Conservation (phyloP, 2,329 filamentous ascomycete species). For the Clarireedia homoeocarpa region DNA sequence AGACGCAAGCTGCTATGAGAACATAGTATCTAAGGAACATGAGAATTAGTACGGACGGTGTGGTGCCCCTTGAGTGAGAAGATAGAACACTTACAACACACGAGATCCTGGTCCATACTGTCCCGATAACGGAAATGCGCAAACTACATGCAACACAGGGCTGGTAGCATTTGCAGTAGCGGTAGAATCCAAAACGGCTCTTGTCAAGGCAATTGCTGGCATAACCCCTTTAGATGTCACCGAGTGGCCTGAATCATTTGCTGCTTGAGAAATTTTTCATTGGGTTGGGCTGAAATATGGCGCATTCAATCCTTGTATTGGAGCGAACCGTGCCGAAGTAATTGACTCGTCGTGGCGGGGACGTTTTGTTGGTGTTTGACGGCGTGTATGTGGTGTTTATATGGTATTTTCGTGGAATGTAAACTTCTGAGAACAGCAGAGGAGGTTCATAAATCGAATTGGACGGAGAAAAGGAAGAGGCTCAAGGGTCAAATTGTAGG, state of each 20-base stretch:
- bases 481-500: too few species aligned
- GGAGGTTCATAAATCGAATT: not conserved
- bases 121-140: conserved; percentile 48
- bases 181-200: not conserved
- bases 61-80: not conserved
- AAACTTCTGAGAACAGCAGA: not conserved
- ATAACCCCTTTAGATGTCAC: not conserved
- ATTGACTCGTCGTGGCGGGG: too few species aligned
- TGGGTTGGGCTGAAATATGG: not conserved
- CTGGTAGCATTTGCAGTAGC: conserved; percentile 13
- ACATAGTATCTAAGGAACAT: conserved; percentile 47
- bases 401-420: not conserved
- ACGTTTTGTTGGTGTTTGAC: too few species aligned
- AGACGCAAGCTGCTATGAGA: conserved; percentile 53
- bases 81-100: conserved; percentile 36
- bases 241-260: not conserved
- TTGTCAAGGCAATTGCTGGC: not conserved
- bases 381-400: not conserved
- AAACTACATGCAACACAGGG: conserved; percentile 39
- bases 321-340: too few species aligned
- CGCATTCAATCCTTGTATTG: not conserved
- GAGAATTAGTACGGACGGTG: not conserved
- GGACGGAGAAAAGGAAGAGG: not conserved
- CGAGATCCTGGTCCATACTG: conserved; percentile 50
- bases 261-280: too few species aligned